Percentiles rank a stretch among this genome's conserved stretches.
Conservation (phyloP, 208 protist species). For the Acanthamoeba culbertsoni region DNA sequence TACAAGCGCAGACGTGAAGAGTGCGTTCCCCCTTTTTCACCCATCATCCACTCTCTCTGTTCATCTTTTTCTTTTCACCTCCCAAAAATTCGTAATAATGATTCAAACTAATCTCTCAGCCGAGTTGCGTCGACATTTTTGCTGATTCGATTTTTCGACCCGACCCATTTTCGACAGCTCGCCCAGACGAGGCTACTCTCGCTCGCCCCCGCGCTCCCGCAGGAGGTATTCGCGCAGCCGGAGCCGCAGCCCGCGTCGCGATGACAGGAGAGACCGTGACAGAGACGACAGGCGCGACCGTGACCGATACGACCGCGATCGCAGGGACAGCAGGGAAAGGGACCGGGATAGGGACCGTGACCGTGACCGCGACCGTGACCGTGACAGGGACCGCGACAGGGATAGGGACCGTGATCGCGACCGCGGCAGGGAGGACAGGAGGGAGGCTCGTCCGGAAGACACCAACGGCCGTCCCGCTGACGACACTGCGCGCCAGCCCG, state of each 20-base stretch:
- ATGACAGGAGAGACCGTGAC: slow-evolving; percentile 6
- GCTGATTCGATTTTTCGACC: slow-evolving; percentile 38
- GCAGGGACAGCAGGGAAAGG: background rate
- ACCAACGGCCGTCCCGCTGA: background rate
- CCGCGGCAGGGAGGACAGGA: background rate
- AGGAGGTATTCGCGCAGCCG: slow-evolving; percentile 43
- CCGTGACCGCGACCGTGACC: background rate
- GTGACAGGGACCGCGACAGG: background rate
- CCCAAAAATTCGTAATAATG: too few species aligned
- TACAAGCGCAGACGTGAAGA: slow-evolving; percentile 20
- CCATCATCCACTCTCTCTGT: background rate
- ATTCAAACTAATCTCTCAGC: too few species aligned
- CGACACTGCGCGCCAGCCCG: background rate
- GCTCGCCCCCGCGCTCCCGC: background rate
- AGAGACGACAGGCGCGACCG: slow-evolving; percentile 17
- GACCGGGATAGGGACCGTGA: background rate
- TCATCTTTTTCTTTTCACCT: background rate
- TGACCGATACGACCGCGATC: background rate
- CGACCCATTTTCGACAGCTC: background rate
- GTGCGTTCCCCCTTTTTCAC: background rate
- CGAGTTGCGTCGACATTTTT: background rate
- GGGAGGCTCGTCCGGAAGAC: background rate
- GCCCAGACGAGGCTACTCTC: background rate
- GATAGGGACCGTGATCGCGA: background rate
- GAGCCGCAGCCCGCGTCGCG: background rate